A percentile compares a stretch with the other conserved stretches of the same genome.
Evolutionary conservation across 106 monocot genomes (phyloP).

Genomic region (Chionographis japonica): DNA sequence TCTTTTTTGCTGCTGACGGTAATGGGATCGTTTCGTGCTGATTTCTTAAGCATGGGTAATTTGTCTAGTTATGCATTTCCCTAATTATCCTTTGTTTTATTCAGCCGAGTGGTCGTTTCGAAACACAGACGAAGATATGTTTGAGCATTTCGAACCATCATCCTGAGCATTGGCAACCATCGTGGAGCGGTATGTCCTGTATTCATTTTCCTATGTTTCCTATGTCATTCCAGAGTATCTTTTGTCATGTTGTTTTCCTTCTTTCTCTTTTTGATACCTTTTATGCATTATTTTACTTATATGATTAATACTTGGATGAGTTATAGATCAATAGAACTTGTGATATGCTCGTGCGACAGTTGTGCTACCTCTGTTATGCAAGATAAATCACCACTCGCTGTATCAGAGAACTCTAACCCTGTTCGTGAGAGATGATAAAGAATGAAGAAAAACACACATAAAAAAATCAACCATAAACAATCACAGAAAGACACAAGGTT

Average conservation of each 20-base stretch:
- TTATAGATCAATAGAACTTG: no score
- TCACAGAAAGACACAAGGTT: no score
- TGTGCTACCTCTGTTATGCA: no score
- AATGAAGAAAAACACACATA: no score
- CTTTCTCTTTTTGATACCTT: no score
- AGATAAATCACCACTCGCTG: no score
- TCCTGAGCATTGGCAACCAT: slow-evolving; percentile 99
- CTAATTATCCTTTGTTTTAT: slow-evolving; percentile 9
- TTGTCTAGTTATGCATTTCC: neutral
- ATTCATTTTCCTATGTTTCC: neutral
- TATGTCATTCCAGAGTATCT: slow-evolving; percentile 4
- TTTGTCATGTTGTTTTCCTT: neutral
- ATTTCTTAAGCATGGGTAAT: neutral
- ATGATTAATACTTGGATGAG: no score
- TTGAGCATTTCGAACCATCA: slow-evolving; percentile 97
- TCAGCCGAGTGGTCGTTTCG: slow-evolving; percentile 97
- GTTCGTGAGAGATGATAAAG: no score
- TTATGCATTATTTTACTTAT: no score
- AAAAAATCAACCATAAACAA: no score
- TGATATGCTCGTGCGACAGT: no score
- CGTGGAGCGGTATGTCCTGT: slow-evolving; percentile 78
- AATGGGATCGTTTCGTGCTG: neutral
- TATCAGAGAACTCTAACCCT: no score
- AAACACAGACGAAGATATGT: slow-evolving; percentile 94
- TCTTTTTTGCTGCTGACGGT: slow-evolving; percentile 88